Base-by-base conservation (phyloP, 495 filamentous ascomycete species). In the Bryoglossum gracile region DNA sequence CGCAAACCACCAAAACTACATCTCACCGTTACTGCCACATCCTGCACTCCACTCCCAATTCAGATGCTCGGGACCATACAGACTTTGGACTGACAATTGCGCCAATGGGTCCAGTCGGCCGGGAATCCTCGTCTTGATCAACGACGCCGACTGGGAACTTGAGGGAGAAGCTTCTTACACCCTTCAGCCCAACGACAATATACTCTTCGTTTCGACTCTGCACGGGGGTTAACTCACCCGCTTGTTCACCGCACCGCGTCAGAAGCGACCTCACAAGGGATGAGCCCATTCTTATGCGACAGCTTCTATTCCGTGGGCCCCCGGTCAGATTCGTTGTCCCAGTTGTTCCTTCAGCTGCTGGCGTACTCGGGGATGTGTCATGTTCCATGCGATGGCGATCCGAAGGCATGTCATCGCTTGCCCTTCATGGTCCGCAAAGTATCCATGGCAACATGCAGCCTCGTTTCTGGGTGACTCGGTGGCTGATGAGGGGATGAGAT, bases 71-170 rank as follows among this genome's bases (percentile, higher is more conserved):
- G 25, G 30, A 26, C 18, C 22, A 38, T 16, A 19, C 35, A 2
- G 16, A 38, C 18, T 8, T 8, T 35, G n/a, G 16, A 48, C 44
- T 48, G 41, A 49, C 45, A 50, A 16, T 35, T 49, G 33, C n/a
- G n/a, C 35, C 17, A 33, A 45, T 41, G 35, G 41, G 25, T 42
- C 39, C 56, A 97, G 92, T 25, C 87, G 94, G 40, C 91, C 92
- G 4, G 92, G 92, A n/a, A 94, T 97, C 58, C 78, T 99, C 39
- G 94, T 96, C 13, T 71, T 99, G 48, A 90, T 99, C 65, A 99
- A 99, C 63, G 91, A 99, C 56, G 84, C 86, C 34, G 92, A 99
- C 62, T 99, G 92, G 92, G 90, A 96, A 67, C 78, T 99, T 11
- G 94, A 97, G 66, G 92, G 90, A 6, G 90, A 96, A 65, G 89